phyloP scores from a whole-genome alignment of 306 rosid genomes.

The Hylodesmum podocarpum region DNA sequence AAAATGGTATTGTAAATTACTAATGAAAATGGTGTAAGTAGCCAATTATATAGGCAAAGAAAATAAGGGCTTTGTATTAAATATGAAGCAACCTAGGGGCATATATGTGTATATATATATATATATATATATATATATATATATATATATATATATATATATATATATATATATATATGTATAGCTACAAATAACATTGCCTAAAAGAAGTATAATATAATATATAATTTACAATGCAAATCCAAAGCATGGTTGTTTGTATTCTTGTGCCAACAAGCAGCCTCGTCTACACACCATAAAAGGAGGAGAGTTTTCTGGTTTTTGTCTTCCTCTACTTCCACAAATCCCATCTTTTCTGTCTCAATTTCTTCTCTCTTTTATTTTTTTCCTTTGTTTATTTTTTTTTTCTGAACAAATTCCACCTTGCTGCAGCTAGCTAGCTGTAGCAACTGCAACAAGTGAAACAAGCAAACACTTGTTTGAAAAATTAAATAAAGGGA shows the following conservation, averaged over 20 bases:
- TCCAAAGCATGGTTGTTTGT: conserved; percentile 51
- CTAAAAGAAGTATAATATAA: conserved; percentile 34
- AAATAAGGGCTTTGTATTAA: conserved; percentile 40
- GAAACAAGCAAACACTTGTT: conserved; percentile 5
- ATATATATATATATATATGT: no score
- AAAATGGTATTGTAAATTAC: background rate
- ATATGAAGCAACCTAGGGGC: conserved; percentile 47
- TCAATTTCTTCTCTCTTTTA: background rate
- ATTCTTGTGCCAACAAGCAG: conserved; percentile 52
- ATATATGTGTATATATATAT: no score
- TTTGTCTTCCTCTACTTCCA: conserved; percentile 77
- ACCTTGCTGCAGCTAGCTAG: conserved; percentile 12
- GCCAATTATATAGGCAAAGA: background rate
- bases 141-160: no score
- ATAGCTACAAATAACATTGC: conserved; percentile 23
- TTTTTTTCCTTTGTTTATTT: background rate
- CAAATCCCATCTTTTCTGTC: conserved; percentile 58
- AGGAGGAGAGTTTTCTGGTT: conserved; percentile 73
- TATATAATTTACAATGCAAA: conserved; percentile 38
- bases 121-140: no score
- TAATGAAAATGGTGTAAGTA: background rate
- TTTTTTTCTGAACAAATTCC: conserved; percentile 1
- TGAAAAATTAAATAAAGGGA: conserved; percentile 30
- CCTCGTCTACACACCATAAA: conserved; percentile 63
- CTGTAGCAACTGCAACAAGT: conserved; percentile 28